Percentiles rank a stretch among this genome's conserved stretches.
These are phyloP conservation scores for Macrolepiota fuliginosa DNA, from an alignment of 768 basidiomycete genomes.

Conservation along the genomic window DNA sequence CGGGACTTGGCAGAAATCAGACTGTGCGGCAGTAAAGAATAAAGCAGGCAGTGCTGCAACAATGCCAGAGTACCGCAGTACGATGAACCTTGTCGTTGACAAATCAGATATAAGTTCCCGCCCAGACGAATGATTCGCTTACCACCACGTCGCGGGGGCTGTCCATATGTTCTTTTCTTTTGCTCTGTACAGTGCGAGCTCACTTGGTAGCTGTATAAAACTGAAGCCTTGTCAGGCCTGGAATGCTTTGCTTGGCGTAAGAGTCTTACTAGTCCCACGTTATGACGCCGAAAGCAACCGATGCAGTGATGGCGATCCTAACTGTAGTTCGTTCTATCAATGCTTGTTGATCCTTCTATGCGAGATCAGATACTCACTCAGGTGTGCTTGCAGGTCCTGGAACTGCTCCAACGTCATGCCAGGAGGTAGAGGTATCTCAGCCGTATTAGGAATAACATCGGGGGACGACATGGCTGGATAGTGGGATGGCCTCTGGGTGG, in stretches of 20 bases:
- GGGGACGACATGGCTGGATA: neutral
- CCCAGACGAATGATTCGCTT: neutral
- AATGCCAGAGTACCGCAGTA: conserved; percentile 8
- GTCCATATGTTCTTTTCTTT: conserved; percentile 5
- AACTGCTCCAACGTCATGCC: conserved; percentile 1
- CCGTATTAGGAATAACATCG: neutral
- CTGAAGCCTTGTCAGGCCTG: neutral
- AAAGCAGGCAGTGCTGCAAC: conserved; percentile 4
- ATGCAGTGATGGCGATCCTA: conserved; percentile 7
- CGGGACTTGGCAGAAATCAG: conserved; percentile 1
- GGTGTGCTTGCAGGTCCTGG: conserved; percentile 2
- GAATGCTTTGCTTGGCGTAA: neutral
- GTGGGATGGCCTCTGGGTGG: neutral
- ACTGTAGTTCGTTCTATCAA: neutral
- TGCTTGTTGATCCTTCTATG: too few species aligned
- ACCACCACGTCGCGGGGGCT: conserved; percentile 8
- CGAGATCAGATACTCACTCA: neutral
- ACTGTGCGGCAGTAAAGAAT: conserved; percentile 4
- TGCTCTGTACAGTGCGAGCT: conserved; percentile 1
- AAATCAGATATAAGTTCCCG: neutral
- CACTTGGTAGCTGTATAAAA: conserved; percentile 6
- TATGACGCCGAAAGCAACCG: conserved; percentile 5
- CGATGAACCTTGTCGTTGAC: neutral
- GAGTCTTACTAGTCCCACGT: conserved; percentile 7
- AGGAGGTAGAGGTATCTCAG: conserved; percentile 2